Evolutionary conservation across 805 yeast genomes (phyloP).

Genomic region (Saturnispora dispora): DNA sequence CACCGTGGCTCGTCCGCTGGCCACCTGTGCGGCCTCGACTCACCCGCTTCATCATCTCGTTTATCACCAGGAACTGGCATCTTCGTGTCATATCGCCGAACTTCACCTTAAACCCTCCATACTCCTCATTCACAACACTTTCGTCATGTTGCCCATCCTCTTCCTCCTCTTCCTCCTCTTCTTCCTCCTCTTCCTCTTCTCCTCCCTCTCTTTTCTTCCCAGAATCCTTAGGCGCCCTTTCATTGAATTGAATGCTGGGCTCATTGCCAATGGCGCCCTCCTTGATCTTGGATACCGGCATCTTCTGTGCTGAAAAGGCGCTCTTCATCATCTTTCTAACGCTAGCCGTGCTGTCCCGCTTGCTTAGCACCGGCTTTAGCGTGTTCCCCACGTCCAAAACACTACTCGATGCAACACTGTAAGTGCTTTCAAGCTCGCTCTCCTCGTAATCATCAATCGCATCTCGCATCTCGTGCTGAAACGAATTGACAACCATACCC

Average conservation of each 20-base stretch:
- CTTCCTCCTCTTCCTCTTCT: not conserved
- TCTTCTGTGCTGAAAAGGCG: slow-evolving; percentile 52
- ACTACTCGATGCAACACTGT: slow-evolving; percentile 1
- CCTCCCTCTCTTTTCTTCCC: not conserved
- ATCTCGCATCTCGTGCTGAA: slow-evolving; percentile 5
- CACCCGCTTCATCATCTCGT: slow-evolving; percentile 62
- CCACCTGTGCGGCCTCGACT: not conserved
- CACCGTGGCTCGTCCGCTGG: not conserved
- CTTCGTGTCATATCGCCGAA: slow-evolving; percentile 10
- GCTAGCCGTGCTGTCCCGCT: not conserved
- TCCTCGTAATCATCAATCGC: slow-evolving; percentile 1
- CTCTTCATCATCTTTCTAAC: slow-evolving; percentile 17
- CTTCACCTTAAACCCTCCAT: slow-evolving; percentile 3
- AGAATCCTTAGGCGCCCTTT: not conserved
- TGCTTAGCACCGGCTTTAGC: not conserved
- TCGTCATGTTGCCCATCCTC: not conserved
- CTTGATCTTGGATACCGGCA: slow-evolving; percentile 58
- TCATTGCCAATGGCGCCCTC: slow-evolving; percentile 63
- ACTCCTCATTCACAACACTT: not conserved
- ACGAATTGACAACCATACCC: slow-evolving; percentile 10
- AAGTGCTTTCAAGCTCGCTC: slow-evolving; percentile 3
- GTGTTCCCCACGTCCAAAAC: not conserved
- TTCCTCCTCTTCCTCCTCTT: not conserved
- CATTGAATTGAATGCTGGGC: slow-evolving; percentile 47
- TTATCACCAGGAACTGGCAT: slow-evolving; percentile 74